Conservation (phyloP, 2,329 filamentous ascomycete genomes). For the Bisporella sp. region DNA sequence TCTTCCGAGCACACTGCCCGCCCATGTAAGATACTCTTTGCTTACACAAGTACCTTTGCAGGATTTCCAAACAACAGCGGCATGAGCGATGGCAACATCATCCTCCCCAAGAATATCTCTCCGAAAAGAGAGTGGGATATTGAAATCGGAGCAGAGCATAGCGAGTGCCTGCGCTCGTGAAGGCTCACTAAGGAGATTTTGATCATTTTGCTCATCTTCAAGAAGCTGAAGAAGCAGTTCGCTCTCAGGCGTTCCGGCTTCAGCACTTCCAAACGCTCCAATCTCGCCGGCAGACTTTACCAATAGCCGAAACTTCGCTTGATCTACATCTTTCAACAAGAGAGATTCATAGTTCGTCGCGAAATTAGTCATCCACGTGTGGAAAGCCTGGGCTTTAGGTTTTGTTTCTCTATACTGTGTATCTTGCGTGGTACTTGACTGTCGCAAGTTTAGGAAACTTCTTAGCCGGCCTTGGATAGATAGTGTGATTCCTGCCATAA, state of each 20-base stretch:
- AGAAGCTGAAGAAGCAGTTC: conserved; percentile 73
- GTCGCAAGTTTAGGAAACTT: conserved; percentile 65
- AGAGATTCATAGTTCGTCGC: conserved; percentile 54
- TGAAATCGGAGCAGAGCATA: conserved; percentile 71
- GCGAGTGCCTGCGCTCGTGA: conserved; percentile 64
- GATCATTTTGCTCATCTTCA: conserved; percentile 56
- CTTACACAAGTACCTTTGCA: conserved; percentile 58
- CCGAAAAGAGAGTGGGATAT: conserved; percentile 46
- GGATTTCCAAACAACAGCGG: conserved; percentile 68
- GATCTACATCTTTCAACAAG: conserved; percentile 30
- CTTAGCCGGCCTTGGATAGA: conserved; percentile 74
- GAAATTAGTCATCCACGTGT: conserved; percentile 69
- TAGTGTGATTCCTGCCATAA: conserved; percentile 73
- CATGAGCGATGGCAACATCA: conserved; percentile 51
- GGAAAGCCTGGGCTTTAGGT: conserved; percentile 68
- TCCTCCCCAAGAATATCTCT: conserved; percentile 67
- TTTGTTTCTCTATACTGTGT: conserved; percentile 73
- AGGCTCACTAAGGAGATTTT: conserved; percentile 60
- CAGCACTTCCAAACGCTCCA: conserved; percentile 60
- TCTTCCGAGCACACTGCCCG: conserved; percentile 74
- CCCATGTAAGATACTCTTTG: conserved; percentile 73
- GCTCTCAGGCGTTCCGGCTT: conserved; percentile 67
- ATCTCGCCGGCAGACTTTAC: conserved; percentile 63
- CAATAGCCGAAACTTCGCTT: conserved; percentile 57
- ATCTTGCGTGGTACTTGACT: conserved; percentile 78